Percentiles rank a stretch among this genome's conserved stretches.
These are phyloP conservation scores for Trichoderma hamatum DNA, from an alignment of 2,329 filamentous ascomycete species.

Conservation along the genomic window DNA sequence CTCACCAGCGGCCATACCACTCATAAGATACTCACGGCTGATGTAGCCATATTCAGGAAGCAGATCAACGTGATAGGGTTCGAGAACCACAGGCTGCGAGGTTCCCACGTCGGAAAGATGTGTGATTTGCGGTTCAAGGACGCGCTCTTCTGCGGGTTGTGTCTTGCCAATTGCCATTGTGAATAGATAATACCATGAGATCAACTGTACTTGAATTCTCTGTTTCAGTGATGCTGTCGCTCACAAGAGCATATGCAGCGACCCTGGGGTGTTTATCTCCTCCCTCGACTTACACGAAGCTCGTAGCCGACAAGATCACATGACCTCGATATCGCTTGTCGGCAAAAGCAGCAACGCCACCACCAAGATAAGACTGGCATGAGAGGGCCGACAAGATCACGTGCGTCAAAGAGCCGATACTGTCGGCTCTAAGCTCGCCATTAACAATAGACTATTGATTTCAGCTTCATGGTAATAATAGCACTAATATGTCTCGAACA, in stretches of 20 bases:
- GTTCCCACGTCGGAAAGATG: not conserved
- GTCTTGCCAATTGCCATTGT: not conserved
- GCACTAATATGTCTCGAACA: not conserved
- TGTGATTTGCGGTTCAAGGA: not conserved
- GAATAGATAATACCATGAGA: not conserved
- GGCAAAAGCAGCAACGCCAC: not conserved
- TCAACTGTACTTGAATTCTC: not conserved
- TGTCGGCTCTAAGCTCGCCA: not conserved
- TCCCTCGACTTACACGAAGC: not conserved
- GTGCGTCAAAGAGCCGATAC: not conserved
- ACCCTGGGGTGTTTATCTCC: not conserved
- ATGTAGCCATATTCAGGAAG: not conserved
- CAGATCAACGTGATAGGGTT: constrained; percentile 3
- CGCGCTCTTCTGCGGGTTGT: not conserved
- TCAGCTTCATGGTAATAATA: not conserved
- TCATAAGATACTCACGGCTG: not conserved
- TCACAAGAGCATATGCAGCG: not conserved
- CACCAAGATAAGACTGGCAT: not conserved
- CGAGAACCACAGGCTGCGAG: not conserved
- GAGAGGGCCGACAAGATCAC: constrained; percentile 5
- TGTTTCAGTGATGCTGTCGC: not conserved
- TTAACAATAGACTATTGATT: not conserved
- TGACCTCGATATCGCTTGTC: not conserved
- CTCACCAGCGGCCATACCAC: not conserved
- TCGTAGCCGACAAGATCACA: not conserved